Base-by-base conservation (phyloP, 2,329 filamentous ascomycete genomes). In the Beauveria brongniartii region DNA sequence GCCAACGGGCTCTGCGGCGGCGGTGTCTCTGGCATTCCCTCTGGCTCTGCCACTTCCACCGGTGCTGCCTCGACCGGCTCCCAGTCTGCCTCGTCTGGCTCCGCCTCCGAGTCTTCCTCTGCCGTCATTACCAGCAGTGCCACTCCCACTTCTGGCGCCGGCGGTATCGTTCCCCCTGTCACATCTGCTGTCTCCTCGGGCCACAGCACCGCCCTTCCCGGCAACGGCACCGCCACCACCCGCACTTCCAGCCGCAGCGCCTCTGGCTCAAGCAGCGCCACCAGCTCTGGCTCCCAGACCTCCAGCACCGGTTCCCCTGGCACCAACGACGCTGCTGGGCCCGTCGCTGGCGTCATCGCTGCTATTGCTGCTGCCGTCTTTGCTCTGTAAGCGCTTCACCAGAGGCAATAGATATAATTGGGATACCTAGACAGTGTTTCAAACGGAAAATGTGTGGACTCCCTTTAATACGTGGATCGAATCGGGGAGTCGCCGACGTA, bases 331-430 rank as follows among this genome's bases (percentile, higher is more conserved):
- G 62, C 53, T 14, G 55, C 47, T 40, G 71, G 63, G 46, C 69
- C 69, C 41, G 68, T 66, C 43, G 64, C 66, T n/a, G 70, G 69
- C 24, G 65, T 67, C 10, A 34, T 74, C 9, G 67, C 72, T 20
- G 72, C 72, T 48, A 59, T 72, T 18, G 24, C 73, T 43, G 72
- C 69, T 34, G 70, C 69, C 34, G 68, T 65, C 40, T 37, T 72
- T 60, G 73, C 71, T 64, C 66, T 74, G 67, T 75, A 72, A 69
- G 58, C 26, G 26, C 12, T 22, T 43, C 12, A 8, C n/a, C 26
- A 20, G 22, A 7, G 43, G 7, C 18, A 7, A 16, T 52, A 8
- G n/a, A 16, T 22, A 41, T 14, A 26, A 24, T n/a, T 43, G 22
- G 26, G 10, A 52, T 9, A 30, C 26, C 20, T 26, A 12, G 30